Evolutionary conservation across 352 stramenopile species (phyloP), one percentile per base, ranked within the genome.

Genomic region (Pythium monospermum): DNA sequence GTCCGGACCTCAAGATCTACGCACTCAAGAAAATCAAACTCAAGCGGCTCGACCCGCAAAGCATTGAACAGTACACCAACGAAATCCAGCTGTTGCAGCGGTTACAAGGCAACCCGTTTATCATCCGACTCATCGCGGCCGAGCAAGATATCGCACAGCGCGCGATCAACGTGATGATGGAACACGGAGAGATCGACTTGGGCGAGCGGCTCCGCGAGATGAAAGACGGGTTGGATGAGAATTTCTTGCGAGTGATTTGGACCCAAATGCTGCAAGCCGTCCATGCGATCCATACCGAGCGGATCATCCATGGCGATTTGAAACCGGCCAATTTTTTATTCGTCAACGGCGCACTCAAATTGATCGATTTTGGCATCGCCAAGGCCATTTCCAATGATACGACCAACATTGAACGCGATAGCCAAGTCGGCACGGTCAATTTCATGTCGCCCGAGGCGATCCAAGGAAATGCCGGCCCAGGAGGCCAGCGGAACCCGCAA

Each of bases 1-100:
- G 89, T 0, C 82, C 85, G 7, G 87, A 98, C 53, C 82, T 93
- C 40, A 86, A 95, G 32, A 96, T 98, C 23, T 93, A 98, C 30
- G 96, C 96, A n/a, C 78, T 99, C 15, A 99, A 99, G 68, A 96
- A 96, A 57, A 97, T 99, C 35, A 98, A 98, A 55, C 73, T 99
- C 23, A 88, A 95, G 59, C 84, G 86, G 16, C 70, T 97, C 45
- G 95, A 98, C 37, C 75, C 76, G 22, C 75, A 82, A 46, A 90
- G 80, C 19, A 88, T 99, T 37, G 90, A 94, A 47, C 93, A 95
- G 51, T 99, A 98, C 61, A 91, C 92, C 19, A 99, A 99, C 57
- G 96, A 99, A 71, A 99, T 99, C 54, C 76, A 94, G 19, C 63
- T 99, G 11, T 67, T 99, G 22, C 72, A 95, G 72, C 65, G 73